A percentile compares a stretch with the other conserved stretches of the same genome.
Conservation (phyloP, 306 rosid genomes). For the Quercus dentata region DNA sequence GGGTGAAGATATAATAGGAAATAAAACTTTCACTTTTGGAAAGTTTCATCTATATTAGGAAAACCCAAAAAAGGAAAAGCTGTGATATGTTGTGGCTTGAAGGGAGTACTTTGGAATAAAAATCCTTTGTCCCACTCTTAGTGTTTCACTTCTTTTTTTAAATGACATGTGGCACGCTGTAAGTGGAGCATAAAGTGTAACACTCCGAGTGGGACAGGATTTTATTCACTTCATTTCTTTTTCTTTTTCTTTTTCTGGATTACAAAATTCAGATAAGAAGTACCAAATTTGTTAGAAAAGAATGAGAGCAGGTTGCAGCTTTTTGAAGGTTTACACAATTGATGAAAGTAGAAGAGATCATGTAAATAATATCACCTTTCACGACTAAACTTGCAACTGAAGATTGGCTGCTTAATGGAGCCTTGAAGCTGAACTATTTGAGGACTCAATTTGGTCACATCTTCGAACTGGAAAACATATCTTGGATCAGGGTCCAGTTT, state of each 20-base stretch:
- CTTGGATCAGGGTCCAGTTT: slow-evolving; percentile 91
- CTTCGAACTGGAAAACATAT: slow-evolving; percentile 87
- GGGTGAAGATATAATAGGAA: too few relatives aligned
- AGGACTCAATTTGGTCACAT: slow-evolving; percentile 67
- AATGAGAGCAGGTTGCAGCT: background rate
- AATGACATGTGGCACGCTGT: too few relatives aligned
- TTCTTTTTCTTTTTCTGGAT: background rate
- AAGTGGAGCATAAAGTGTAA: too few relatives aligned
- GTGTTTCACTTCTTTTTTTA: too few relatives aligned
- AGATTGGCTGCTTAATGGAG: slow-evolving; percentile 79
- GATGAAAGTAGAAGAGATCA: slow-evolving; percentile 7
- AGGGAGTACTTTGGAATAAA: too few relatives aligned
- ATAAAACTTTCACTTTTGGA: too few relatives aligned
- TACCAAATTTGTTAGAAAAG: background rate
- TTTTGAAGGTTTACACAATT: background rate
- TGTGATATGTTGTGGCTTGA: too few relatives aligned
- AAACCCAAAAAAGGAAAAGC: too few relatives aligned
- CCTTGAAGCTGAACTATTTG: slow-evolving; percentile 90
- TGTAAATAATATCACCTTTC: slow-evolving; percentile 68
- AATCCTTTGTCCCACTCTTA: too few relatives aligned
- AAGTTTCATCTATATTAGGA: too few relatives aligned
- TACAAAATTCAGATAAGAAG: background rate
- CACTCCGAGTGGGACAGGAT: too few relatives aligned
- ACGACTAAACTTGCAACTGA: slow-evolving; percentile 83
- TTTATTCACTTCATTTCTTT: too few relatives aligned